These are phyloP conservation scores for Camellia japonica DNA, from an alignment of 148 eudicot genomes.

Conservation along the genomic window DNA sequence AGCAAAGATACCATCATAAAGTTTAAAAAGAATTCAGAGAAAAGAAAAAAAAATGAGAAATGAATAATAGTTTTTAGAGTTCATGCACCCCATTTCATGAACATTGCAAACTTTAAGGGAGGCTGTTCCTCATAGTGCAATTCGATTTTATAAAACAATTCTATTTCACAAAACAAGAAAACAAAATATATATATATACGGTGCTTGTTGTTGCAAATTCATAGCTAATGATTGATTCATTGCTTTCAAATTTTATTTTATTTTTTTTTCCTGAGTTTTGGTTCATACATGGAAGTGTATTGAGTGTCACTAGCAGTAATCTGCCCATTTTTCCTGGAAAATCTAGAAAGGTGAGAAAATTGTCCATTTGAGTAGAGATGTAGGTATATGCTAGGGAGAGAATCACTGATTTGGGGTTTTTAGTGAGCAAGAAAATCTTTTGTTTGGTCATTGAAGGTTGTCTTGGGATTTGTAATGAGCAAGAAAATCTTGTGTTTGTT, in stretches of 20 bases:
- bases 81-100: constrained; percentile 4
- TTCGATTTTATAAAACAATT: neutral
- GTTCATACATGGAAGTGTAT: no score
- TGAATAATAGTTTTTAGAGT: neutral
- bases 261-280: no score
- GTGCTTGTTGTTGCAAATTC: neutral
- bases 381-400: no score
- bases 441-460: neutral
- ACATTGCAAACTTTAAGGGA: constrained; percentile 4
- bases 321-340: neutral
- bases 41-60: neutral
- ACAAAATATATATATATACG: neutral
- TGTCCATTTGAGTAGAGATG: no score
- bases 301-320: no score
- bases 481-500: neutral
- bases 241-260: neutral
- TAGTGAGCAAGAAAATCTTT: neutral
- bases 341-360: neutral
- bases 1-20: neutral
- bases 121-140: constrained; percentile 6
- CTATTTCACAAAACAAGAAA: no score
- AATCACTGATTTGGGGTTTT: neutral
- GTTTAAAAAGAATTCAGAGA: neutral
- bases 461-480: neutral
- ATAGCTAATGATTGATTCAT: neutral